Evolutionary conservation across 305 asterid species (phyloP).

Genomic region (Fraxinus nigra): DNA sequence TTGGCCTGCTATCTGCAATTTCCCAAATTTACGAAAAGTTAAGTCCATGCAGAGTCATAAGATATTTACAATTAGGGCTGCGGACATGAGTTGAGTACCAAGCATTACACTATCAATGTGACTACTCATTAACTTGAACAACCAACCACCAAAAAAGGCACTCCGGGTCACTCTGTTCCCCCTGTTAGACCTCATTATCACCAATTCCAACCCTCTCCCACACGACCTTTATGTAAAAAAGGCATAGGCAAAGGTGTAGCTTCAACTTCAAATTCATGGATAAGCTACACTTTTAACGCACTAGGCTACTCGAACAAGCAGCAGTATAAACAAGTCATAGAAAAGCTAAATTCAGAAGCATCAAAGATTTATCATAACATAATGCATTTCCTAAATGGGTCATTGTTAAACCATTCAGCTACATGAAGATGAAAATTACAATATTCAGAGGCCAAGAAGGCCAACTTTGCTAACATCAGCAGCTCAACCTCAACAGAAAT

Average conservation of each 20-base stretch:
- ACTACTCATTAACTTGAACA: slow-evolving; percentile 8
- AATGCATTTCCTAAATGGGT: slow-evolving; percentile 9
- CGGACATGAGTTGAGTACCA: not conserved
- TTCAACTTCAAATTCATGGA: not conserved
- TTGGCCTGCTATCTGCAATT: slow-evolving; percentile 74
- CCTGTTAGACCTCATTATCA: not conserved
- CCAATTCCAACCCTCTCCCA: not conserved
- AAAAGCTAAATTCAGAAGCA: slow-evolving; percentile 18
- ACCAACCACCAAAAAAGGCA: not conserved
- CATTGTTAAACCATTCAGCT: slow-evolving; percentile 12
- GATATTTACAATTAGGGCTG: not conserved
- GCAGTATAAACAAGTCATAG: not conserved
- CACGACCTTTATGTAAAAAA: not conserved
- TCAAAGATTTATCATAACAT: not conserved
- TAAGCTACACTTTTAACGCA: not conserved
- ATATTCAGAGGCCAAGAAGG: slow-evolving; percentile 16
- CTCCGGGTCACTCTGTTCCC: not conserved
- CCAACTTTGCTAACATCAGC: slow-evolving; percentile 16
- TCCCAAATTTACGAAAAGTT: slow-evolving; percentile 14
- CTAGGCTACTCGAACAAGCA: not conserved
- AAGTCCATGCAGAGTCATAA: slow-evolving; percentile 1
- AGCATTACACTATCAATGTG: not conserved
- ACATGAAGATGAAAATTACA: slow-evolving; percentile 8
- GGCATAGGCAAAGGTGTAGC: not conserved
- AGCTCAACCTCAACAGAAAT: slow-evolving; percentile 19